Percentiles rank a stretch among this genome's conserved stretches.
Evolutionary conservation across 345 rosid species (phyloP).

Genomic region (Acer saccharum): DNA sequence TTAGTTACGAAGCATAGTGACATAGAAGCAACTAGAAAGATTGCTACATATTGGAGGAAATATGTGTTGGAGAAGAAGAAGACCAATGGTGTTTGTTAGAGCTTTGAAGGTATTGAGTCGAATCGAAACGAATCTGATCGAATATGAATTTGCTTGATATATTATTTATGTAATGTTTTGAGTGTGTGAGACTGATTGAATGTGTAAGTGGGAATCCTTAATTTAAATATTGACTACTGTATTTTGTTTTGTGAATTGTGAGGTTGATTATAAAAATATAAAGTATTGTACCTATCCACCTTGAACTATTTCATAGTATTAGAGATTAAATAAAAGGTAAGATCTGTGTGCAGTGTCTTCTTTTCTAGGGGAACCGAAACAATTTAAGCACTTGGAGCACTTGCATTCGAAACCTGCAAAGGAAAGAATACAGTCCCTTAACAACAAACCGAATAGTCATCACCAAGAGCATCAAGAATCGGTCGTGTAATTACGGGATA

Average conservation of each 20-base stretch:
- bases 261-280: background rate
- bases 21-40: slow-evolving; percentile 39
- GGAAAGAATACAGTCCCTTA: slow-evolving; percentile 38
- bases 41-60: slow-evolving; percentile 46
- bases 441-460: slow-evolving; percentile 73
- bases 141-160: background rate
- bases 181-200: background rate
- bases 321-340: too few relatives aligned
- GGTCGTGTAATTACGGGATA: slow-evolving; percentile 53
- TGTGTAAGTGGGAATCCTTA: background rate
- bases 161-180: too few relatives aligned
- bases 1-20: slow-evolving; percentile 27
- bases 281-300: too few relatives aligned
- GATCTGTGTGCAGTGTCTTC: too few relatives aligned
- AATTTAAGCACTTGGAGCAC: too few relatives aligned
- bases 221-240: background rate
- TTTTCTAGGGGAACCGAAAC: too few relatives aligned
- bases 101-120: background rate
- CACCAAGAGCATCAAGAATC: slow-evolving; percentile 78
- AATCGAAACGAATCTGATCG: background rate
- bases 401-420: too few relatives aligned
- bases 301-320: too few relatives aligned
- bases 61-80: slow-evolving; percentile 48
- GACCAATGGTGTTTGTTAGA: slow-evolving; percentile 45
- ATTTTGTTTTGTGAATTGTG: background rate